Conservation (phyloP, 768 basidiomycete genomes). For the Mycena epipterygia region DNA sequence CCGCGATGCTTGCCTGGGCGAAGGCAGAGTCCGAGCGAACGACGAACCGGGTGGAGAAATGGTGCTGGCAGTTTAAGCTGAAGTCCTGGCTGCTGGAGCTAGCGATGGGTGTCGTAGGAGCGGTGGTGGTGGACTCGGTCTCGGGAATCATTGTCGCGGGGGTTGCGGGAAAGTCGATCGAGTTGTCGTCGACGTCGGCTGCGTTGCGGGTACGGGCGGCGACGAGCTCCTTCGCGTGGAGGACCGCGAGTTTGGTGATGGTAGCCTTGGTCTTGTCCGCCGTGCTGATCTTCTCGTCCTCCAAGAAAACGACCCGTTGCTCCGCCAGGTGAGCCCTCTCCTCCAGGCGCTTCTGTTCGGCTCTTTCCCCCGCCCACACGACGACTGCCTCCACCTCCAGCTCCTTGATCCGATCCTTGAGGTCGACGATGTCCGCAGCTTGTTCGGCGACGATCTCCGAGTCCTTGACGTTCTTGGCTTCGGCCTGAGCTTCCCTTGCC, state of each 20-base stretch:
- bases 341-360: not conserved
- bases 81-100: not conserved
- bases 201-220: not conserved
- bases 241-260: not conserved
- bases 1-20: slow-evolving; percentile 1
- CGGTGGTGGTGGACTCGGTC: too few relatives aligned
- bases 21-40: not conserved
- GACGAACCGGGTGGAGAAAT: not conserved
- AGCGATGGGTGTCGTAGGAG: not conserved
- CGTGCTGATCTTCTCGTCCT: not conserved
- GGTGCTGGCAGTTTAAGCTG: not conserved
- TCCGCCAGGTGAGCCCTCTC: not conserved
- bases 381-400: not conserved
- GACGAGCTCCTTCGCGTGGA: not conserved
- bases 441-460: not conserved
- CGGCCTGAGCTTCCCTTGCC: not conserved
- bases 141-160: not conserved
- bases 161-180: not conserved
- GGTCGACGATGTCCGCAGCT: not conserved
- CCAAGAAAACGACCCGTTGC: too few relatives aligned
- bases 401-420: not conserved
- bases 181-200: not conserved
- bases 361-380: not conserved
- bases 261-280: not conserved
- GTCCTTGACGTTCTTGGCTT: not conserved